Evolutionary conservation across 1,284 basidiomycete species (phyloP), one percentile per base, ranked within the genome.

Genomic region (Ganoderma sinense): DNA sequence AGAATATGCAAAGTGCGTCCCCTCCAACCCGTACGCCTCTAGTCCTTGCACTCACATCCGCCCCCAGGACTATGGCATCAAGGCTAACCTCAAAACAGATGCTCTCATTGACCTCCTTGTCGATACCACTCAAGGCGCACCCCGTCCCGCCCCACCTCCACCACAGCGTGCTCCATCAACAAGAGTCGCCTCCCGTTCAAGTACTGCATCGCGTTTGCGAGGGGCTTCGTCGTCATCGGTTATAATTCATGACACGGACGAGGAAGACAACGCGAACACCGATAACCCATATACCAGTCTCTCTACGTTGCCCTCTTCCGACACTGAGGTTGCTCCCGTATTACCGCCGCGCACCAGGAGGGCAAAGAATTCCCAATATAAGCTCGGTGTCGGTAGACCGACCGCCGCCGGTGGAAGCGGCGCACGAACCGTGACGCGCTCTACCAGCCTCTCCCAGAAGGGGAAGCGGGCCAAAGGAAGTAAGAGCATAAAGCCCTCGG

Each of bases 21-120:
- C n/a, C 40, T 36, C 16, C 43, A 45, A 18, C 63, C 31, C 40
- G 39, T 43, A 43, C 41, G 36, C 61, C 43, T 29, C 64, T 20
- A 31, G 63, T 56, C 48, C 68, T 71, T 29, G 69, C 69, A 58
- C 68, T 79, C 73, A 71, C 75, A 77, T 63, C 74, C 31, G 64
- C 23, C 68, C 63, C 62, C 68, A 94, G 92, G 91, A 93, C 73
- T 89, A 90, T 78, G 92, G 92, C 68, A 87, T 94, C 70, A 91
- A 87, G 79, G 92, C 93, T 62, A 94, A 94, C 79, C 86, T 94
- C 77, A 94, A 92, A 82, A 88, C 91, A 31, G 91, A 93, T 74
- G 88, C 88, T 59, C 82, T 94, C 71, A 92, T 94, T 75, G 89
- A 93, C 75, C 82, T 92, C n/a, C 82, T 94, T 18, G 80, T 92